Evolutionary conservation across 768 basidiomycete species (phyloP), one percentile per base, ranked within the genome.

Genomic region (Lactarius hengduanensis): DNA sequence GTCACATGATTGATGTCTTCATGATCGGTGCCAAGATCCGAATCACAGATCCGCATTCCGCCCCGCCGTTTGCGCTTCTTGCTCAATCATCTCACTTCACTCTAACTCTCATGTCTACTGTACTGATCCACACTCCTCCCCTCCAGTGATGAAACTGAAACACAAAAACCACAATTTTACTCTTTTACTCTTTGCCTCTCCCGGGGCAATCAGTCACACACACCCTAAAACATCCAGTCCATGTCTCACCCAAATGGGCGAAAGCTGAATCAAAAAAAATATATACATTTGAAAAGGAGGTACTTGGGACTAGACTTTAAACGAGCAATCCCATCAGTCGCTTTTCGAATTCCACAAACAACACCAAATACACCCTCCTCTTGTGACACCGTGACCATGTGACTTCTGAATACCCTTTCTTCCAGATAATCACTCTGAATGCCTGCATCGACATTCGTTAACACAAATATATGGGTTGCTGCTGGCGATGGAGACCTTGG

Each of bases 401-500:
- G 54, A 32, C 54, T 9, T 8, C 15, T 18, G 5, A 55, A 55
- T 16, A 28, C 1, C 7, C 15, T 55, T 16, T 55, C 54, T 55
- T 18, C 30, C 54, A 30, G 53, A 40, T 43, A 55, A 13, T 18
- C 13, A 20, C 26, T 13, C 43, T 22, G 45, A 61, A 76, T 75
- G 79, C 77, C 78, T 22, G 73, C 75, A 36, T 73, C 76, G 18
- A 75, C 72, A 26, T 62, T 58, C 20, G 69, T 58, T 56, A 68
- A 74, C 66, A 85, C 84, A 74, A 96, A 96, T 77, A 89, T 97
- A 55, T 97, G 95, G 95, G 85, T 97, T 41, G 95, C 95, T 55
- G 92, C 95, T 0, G 90, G 86, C 56, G 95, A 97, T 73, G 95
- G 95, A 53, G 91, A 97, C 78, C 76, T 96, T 40, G 77, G 77